A percentile compares a stretch with the other conserved stretches of the same genome.
Conservation (phyloP, 1,284 basidiomycete species). For the Irpex sp. region DNA sequence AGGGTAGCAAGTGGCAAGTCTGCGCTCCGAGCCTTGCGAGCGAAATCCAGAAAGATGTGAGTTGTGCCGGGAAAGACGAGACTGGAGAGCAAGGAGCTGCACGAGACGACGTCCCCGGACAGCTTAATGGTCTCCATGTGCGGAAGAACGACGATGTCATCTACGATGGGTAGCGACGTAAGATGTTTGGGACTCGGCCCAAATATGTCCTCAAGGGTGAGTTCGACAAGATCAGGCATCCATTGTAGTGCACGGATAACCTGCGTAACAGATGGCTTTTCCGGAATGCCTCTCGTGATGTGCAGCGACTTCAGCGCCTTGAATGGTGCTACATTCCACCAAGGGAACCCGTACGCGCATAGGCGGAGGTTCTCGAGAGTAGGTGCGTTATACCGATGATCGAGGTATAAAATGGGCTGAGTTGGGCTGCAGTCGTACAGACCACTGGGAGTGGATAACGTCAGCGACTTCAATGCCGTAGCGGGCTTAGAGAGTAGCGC, state of each 20-base stretch:
- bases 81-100: constrained; percentile 7
- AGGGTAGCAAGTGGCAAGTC: neutral
- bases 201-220: constrained; percentile 15
- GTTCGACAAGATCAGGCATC: constrained; percentile 12
- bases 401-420: constrained; percentile 7
- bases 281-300: constrained; percentile 1
- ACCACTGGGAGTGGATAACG: constrained; percentile 12
- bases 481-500: constrained; percentile 7
- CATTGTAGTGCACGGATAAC: constrained; percentile 7
- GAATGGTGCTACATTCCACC: constrained; percentile 13
- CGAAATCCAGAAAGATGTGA: constrained; percentile 10
- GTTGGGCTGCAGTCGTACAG: constrained; percentile 6
- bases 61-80: constrained; percentile 4
- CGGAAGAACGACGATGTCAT: neutral
- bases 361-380: constrained; percentile 8
- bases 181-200: neutral
- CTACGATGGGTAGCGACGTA: constrained; percentile 4
- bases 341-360: constrained; percentile 15
- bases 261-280: constrained; percentile 5
- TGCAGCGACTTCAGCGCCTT: constrained; percentile 3
- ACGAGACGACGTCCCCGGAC: constrained; percentile 14
- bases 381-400: neutral
- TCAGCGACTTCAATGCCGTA: constrained; percentile 4
- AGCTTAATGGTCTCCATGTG: constrained; percentile 5
- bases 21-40: neutral